Evolutionary conservation across 768 basidiomycete genomes (phyloP), one percentile per base, ranked within the genome.

Genomic region (Suillus lakei): DNA sequence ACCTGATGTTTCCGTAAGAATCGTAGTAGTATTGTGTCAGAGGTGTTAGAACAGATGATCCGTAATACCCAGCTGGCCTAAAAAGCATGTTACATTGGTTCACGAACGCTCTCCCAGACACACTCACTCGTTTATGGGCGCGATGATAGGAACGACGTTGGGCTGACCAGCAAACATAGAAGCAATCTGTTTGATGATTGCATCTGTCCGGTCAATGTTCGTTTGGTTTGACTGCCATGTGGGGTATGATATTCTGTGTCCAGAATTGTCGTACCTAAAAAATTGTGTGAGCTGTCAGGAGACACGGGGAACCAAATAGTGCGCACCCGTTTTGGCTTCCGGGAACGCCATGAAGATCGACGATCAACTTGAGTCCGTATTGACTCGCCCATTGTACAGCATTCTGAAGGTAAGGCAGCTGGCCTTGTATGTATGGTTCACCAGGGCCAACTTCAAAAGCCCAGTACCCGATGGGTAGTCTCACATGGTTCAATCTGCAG

Each of bases 401-500:
- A 46, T 87, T 84, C 66, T 80, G 68, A 26, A 94, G 79, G 77
- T 90, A 93, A 23, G 87, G 83, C 39, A 91, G 79, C 74, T 93
- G 92, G 15, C 92, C 92, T 76, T 87, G 85, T 64, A 92, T 86
- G 74, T 84, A 94, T 8, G 93, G 94, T 70, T 95, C 91, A 5
- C 92, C 92, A 15, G 82, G 81, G 26, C 85, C 83, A 41, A 94
- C 87, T 64, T 96, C 93, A 70, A 90, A 94, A 1, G 91, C 93
- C 93, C 93, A 96, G 76, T 92, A 97, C 15, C 94, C 95, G 51
- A 96, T 92, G 16, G 93, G 93, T 43, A 95, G 72, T 54, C 93
- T 87, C 63, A 95, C 90, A 75, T 93, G 92, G 72, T 93, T 95
- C 61, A 94, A 80, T 18, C 92, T 91, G 71, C n/a, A 51, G 62